A percentile compares a stretch with the other conserved stretches of the same genome.
These are phyloP conservation scores for Lactarius sanguifluus DNA, from an alignment of 768 basidiomycete species.

Conservation along the genomic window DNA sequence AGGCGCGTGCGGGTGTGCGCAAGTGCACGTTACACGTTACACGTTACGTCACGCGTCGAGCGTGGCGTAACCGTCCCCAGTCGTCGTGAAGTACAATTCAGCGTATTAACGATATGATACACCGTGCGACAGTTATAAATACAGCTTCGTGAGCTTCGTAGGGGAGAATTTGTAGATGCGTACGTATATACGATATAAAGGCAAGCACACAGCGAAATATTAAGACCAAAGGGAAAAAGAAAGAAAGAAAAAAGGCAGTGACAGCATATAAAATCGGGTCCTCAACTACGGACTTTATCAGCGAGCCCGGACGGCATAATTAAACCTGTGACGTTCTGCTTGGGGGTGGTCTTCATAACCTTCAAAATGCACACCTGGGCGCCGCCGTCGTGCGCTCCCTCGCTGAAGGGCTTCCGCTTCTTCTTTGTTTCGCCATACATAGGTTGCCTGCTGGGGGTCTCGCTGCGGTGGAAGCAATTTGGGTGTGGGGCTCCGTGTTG, in stretches of 20 bases:
- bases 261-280: conserved; percentile 9
- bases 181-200: conserved; percentile 24
- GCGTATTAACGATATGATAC: conserved; percentile 25
- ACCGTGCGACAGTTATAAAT: conserved; percentile 25
- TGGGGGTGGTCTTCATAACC: conserved; percentile 33
- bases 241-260: neutral
- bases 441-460: conserved; percentile 62
- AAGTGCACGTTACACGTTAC: neutral
- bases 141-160: conserved; percentile 12
- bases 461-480: conserved; percentile 58
- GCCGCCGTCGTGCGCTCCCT: conserved; percentile 33
- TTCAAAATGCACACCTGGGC: conserved; percentile 40
- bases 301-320: conserved; percentile 26
- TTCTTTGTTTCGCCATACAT: conserved; percentile 69
- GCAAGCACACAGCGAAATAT: conserved; percentile 8
- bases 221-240: neutral
- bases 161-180: neutral
- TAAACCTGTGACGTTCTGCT: conserved; percentile 24
- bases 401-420: conserved; percentile 50
- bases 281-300: conserved; percentile 13
- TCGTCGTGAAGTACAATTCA: conserved; percentile 20
- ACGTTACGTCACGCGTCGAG: conserved; percentile 22
- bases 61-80: neutral
- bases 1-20: neutral
- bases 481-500: conserved; percentile 60